Evolutionary conservation across 345 rosid species (phyloP), one percentile per base, ranked within the genome.

Genomic region (Excoecaria cochinchinensis): DNA sequence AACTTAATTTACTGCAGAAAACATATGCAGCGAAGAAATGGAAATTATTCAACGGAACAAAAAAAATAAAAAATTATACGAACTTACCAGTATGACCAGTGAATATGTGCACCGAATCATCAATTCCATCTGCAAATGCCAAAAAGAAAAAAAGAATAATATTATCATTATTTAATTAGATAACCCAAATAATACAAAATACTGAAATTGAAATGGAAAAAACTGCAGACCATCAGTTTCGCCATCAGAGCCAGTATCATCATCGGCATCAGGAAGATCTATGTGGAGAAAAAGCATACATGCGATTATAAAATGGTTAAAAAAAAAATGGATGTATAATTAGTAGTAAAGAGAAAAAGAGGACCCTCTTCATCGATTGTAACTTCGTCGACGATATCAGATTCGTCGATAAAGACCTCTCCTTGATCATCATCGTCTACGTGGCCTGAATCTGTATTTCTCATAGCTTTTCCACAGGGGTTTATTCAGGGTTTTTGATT

Each of bases 71-170:
- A 3, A 0, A 48, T 24, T 61, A 13, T 6, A 15, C 19, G 16
- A 58, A 59, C 66, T 76, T 79, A 92, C 99, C 93, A 17, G 88
- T 83, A 57, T 95, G 97, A 65, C 97, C 99, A 0, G 97, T 90
- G 84, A 95, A 95, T 56, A 87, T 89, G 82, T 92, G 99, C 82
- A 90, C 22, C 3, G 99, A 92, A 79, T 92, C 99, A 84, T 94
- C 98, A 50, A 79, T 75, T 63, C 87, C 94, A 44, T 90, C 95
- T 90, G 82, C 21, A 61, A 77, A 56, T 56, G 60, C 24, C 60
- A 25, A 69, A 61, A 6, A 48, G 7, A 56, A 56, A 56, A 19
- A 67, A 67, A 58, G 47, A 53, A 69, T 5, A 72, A 47, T 62
- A 1, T 21, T 5, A 8, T 56, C 8, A 76, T 70, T 16, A 6